Base-by-base conservation (phyloP, 2,329 filamentous ascomycete genomes). In the Truncatella angustata region DNA sequence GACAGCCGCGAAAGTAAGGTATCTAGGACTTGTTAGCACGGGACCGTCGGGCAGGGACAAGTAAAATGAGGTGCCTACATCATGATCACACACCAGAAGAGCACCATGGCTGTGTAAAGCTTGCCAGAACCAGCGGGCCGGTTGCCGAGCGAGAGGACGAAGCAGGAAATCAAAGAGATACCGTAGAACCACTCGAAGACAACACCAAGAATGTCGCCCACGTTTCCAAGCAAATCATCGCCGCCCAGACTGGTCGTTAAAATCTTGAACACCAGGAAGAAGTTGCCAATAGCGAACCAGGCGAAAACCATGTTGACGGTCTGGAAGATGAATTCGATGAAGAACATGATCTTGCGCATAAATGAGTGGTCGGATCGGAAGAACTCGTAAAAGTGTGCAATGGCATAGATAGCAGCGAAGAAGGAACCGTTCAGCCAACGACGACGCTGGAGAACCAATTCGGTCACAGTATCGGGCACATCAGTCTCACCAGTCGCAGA, bases 211-310 rank as follows among this genome's bases (percentile, higher is more conserved):
- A 96, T 85, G 35, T 83, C 83, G 50, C 94, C 94, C 9, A 84
- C 84, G 4, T 81, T 85, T 45, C 91, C 90, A 2, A 97, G 80
- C 23, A 97, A 79, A 28, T 80, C 70, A 0, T 73, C 62, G 23
- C 82, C 79, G 42, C 90, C 88, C 58, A 99, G 77, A 63, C 92
- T 96, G 10, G 85, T 87, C 1, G 93, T 97, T 58, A 99, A 77
- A 67, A 99, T 97, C 70, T 92, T 92, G 78, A 99, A 99, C 61
- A 99, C 93, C 66, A 99, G 76, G 81, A 97, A 99, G 81, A 99
- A 99, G 75, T 99, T 99, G 66, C 94, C 89, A 65, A 97, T 94
- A 63, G 88, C 91, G 67, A 99, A 97, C 94, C 94, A 99, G 49
- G 94, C 92, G 69, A 97, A 99, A 66, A 99, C 81, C 90, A 97